Base-by-base conservation (phyloP, 257 asterid species). In the Scutellaria minor region DNA sequence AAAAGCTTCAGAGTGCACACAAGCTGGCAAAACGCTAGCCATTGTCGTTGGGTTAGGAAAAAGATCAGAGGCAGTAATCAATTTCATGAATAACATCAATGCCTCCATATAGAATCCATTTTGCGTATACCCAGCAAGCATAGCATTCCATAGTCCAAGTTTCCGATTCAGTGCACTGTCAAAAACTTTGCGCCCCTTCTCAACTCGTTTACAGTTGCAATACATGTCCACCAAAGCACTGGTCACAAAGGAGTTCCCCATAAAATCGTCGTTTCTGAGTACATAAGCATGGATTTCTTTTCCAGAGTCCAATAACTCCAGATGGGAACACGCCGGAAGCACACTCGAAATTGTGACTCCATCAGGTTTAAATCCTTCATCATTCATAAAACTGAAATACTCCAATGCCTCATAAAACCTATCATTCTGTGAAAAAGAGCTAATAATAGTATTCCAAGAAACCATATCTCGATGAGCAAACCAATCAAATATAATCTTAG, bases 161-260 rank as follows among this genome's bases (percentile, higher is more conserved):
- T 79, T 85, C 66, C 86, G 77, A 71, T 84, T 86, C 22, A 68
- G 13, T 37, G 85, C 75, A 66, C 66, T 24, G 64, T 90, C 91
- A 68, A 92, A 92, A 67, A 88, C 91, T 66, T 72, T 81, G 15
- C 80, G 75, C 73, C 95, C 96, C 76, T 74, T 77, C 44, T 68
- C 80, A 40, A 85, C 96, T 79, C 73, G 83, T 57, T 83, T 85
- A 68, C 98, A 92, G 77, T 90, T 92, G 82, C 98, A 90, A 84
- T 92, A 92, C 98, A 92, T 90, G 82, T 88, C 97, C 42, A 92
- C 91, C 83, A 92, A 81, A 80, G 96, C 85, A 80, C 96, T 88
- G 7, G 89, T 79, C 65, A 92, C 97, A 42, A 84, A 92, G 10
- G 98, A 80, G 74, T 92, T 92, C 68, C 78, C 73, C 40, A 72